Evolutionary conservation across 306 rosid genomes (phyloP).

Genomic region (Bauhinia variegata): DNA sequence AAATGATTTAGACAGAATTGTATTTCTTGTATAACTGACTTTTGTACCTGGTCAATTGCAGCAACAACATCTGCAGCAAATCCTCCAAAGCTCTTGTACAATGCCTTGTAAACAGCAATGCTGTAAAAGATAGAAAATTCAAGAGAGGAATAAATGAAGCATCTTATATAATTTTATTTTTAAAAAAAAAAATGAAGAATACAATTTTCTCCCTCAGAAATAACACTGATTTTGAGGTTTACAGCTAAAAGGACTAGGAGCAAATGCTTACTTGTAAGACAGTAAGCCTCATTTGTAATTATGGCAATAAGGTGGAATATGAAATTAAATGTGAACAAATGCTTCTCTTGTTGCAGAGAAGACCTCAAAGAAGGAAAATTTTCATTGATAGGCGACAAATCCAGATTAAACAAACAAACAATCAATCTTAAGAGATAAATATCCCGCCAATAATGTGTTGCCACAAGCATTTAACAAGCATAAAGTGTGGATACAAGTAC

Average conservation of each 20-base stretch:
- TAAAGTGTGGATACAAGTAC: background rate
- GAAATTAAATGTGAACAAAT: background rate
- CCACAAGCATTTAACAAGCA: background rate
- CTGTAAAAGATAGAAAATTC: slow-evolving; percentile 52
- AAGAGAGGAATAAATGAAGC: slow-evolving; percentile 8
- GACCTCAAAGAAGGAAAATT: background rate
- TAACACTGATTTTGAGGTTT: background rate
- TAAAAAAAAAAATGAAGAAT: slow-evolving; percentile 14
- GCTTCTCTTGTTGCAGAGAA: background rate
- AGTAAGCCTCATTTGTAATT: too few species aligned
- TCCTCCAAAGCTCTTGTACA: slow-evolving; percentile 97
- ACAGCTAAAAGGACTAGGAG: background rate
- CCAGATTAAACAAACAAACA: background rate
- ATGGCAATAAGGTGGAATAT: too few species aligned
- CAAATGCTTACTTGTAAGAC: too few species aligned
- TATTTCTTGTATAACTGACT: slow-evolving; percentile 17
- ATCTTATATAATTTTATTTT: background rate
- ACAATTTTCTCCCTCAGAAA: too few species aligned
- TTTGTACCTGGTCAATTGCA: slow-evolving; percentile 88
- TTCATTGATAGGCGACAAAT: background rate
- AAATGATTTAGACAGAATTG: slow-evolving; percentile 22
- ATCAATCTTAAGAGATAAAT: too few species aligned
- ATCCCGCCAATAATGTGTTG: background rate
- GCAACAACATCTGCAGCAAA: slow-evolving; percentile 99
- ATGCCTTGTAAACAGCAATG: slow-evolving; percentile 92